These are phyloP conservation scores for Nothomitra cinnamomea DNA, from an alignment of 2,329 filamentous ascomycete genomes.

Conservation along the genomic window DNA sequence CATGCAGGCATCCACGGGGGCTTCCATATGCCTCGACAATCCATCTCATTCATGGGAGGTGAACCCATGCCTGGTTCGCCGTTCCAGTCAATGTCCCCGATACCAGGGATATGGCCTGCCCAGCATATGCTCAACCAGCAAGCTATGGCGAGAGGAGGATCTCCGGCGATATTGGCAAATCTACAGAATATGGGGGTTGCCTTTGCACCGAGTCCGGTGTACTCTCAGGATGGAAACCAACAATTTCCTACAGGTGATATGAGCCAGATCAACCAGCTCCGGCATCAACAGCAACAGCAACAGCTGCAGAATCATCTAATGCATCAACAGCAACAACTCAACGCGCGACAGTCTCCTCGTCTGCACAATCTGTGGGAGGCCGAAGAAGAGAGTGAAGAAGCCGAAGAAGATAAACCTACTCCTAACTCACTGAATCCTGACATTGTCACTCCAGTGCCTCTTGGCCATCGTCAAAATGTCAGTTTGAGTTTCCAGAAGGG, in stretches of 20 bases:
- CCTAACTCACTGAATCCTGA: slow-evolving; percentile 20
- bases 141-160: slow-evolving; percentile 24
- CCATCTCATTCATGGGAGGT: neutral
- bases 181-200: slow-evolving; percentile 7
- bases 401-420: neutral
- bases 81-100: slow-evolving; percentile 44
- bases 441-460: slow-evolving; percentile 43
- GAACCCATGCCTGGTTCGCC: slow-evolving; percentile 34
- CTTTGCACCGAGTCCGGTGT: neutral
- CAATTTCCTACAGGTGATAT: neutral
- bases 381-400: neutral
- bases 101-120: slow-evolving; percentile 25
- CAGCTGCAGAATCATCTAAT: slow-evolving; percentile 18
- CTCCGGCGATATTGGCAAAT: slow-evolving; percentile 18
- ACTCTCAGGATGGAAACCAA: neutral
- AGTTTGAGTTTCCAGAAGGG: slow-evolving; percentile 68
- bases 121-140: slow-evolving; percentile 21
- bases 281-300: slow-evolving; percentile 36
- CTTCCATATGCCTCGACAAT: slow-evolving; percentile 30
- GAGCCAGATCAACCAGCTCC: slow-evolving; percentile 3
- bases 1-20: slow-evolving; percentile 34
- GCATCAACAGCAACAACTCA: slow-evolving; percentile 1
- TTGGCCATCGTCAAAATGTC: slow-evolving; percentile 51
- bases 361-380: neutral
- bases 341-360: slow-evolving; percentile 1